Base-by-base conservation (phyloP, 257 asterid species). In the Solanum appendiculatum region DNA sequence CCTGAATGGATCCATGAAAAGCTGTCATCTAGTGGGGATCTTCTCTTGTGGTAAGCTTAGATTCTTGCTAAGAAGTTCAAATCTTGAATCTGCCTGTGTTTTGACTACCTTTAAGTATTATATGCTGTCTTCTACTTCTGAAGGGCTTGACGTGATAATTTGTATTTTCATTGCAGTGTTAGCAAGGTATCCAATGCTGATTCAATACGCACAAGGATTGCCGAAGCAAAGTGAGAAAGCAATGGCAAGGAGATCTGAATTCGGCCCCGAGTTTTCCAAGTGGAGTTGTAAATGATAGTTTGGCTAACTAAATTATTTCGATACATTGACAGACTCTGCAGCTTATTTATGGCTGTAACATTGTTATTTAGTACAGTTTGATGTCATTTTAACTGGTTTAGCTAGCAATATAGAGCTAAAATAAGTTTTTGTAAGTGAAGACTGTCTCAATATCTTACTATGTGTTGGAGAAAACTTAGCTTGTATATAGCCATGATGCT, bases 1-100 rank as follows among this genome's bases (percentile, higher is more conserved):
- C 99, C 98, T 0, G 98, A 97, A 86, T 97, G 98, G 98, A 94
- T 95, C 81, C 84, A 90, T 25, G 96, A 94, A 89, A 94, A 95
- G 90, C 11, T 86, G 34, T 86, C 91, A 7, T 88, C 88, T 58
- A 93, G 93, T 31, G 98, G 98, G 18, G 98, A 95, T 89, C 86
- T 87, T 86, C 93, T 94, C 81, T 12, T 97, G 77, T 92, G 98
- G 98, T 94, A 89, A 88, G 93, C 78, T 54, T 33, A 78, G 56
- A 13, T 70, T 37, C 82, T 84, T 21, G 58, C 74, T 37, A 37
- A 5, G 82, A 37, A 74, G 56, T 39, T 44, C 48, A 25, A 25
- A 42, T 77, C 37, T 77, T 77, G 84, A 77, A 77, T 0, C 12
- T 18, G 6, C 82, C 34, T 39, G 0, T n/a, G 12, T 74, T 29